phyloP scores from a whole-genome alignment of 2,329 filamentous ascomycete species.

The Pezicula carpinea region DNA sequence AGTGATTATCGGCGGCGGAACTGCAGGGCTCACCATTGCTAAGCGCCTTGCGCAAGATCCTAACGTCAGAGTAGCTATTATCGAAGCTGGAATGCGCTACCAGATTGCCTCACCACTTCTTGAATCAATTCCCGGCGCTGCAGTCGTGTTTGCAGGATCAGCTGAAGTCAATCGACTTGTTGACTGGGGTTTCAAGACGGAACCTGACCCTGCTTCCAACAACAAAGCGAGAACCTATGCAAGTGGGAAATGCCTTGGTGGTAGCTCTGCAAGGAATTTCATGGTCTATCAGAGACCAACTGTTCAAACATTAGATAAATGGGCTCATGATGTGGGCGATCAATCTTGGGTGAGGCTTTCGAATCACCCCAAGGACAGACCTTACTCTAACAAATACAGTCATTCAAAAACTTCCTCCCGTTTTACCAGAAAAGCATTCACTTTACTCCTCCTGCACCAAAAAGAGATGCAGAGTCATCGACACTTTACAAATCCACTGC shows the following conservation, averaged over 20 bases:
- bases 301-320: neutral
- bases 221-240: slow-evolving; percentile 4
- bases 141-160: neutral
- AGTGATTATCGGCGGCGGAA: slow-evolving; percentile 29
- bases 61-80: slow-evolving; percentile 38
- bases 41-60: slow-evolving; percentile 44
- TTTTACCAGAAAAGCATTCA: slow-evolving; percentile 28
- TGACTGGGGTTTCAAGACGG: slow-evolving; percentile 3
- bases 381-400: slow-evolving; percentile 13
- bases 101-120: slow-evolving; percentile 8
- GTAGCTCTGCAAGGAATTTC: slow-evolving; percentile 5
- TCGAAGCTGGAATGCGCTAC: slow-evolving; percentile 42
- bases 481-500: slow-evolving; percentile 22
- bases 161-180: neutral
- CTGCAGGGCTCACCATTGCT: slow-evolving; percentile 42
- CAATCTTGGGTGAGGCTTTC: neutral
- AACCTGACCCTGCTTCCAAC: slow-evolving; percentile 18
- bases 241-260: slow-evolving; percentile 9
- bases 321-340: slow-evolving; percentile 1
- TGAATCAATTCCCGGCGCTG: neutral
- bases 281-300: slow-evolving; percentile 6
- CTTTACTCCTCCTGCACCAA: slow-evolving; percentile 27
- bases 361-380: neutral
- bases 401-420: slow-evolving; percentile 27
- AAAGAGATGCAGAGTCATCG: slow-evolving; percentile 24